Evolutionary conservation across 1,139 yeast species (phyloP), one percentile per base, ranked within the genome.

Genomic region (Lodderomyces theae): DNA sequence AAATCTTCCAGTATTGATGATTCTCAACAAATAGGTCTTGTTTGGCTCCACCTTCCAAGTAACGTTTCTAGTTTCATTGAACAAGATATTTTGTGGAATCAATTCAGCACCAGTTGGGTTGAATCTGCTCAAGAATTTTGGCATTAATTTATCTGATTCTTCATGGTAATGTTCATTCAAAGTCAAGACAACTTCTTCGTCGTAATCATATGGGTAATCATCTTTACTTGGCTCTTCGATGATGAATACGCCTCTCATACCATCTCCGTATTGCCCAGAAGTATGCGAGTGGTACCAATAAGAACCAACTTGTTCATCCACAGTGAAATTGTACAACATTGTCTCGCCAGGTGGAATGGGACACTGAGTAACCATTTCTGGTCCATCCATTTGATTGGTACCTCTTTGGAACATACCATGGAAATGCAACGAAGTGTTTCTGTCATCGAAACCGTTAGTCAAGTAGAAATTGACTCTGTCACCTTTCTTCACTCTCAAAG

Each of bases 31-130:
- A 55, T 84, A 83, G 1, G 86, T 82, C 47, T 73, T 80, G 38
- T 76, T 74, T 15, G 83, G 79, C 44, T 77, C 70, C 42, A 85
- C 83, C 18, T 60, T 42, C 63, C 86, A 68, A 2, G 85, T 72
- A 15, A 64, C 71, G 51, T 80, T 79, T 42, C 75, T 72, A 10
- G 85, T 71, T 47, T 84, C 85, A 55, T 84, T 83, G 56, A 84
- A 74, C 41, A 84, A 64, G 29, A 79, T 53, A 53, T 78, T 80
- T 47, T 80, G 80, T 6, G 92, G 92, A 43, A 84, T 74, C 29
- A 92, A 92, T 58, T 85, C 94, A 30, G 86, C 88, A 42, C 94
- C 94, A 1, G 90, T 83, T 24, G 94, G 94, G 51, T 85, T 85
- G 56, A 74, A 84, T 48, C 83, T 62, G 38, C 73, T 72, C 55